Conservation (phyloP, 768 basidiomycete species). For the Suillus cothurnatus region DNA sequence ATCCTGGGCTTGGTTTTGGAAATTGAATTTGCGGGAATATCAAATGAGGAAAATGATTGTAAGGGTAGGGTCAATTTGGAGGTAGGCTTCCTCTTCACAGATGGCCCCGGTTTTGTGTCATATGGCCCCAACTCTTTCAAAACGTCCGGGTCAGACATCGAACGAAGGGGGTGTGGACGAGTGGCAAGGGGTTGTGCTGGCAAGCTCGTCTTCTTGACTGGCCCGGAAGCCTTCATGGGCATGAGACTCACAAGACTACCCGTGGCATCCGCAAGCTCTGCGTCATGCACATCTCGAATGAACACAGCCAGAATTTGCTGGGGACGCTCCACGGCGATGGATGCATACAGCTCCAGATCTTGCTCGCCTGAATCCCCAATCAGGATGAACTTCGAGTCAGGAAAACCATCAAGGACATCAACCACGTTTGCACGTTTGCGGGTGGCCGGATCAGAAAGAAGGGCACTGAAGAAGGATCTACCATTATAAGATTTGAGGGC, state of each 20-base stretch:
- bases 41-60: conserved; percentile 6
- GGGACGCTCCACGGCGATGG: conserved; percentile 69
- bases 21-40: conserved; percentile 23
- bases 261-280: conserved; percentile 61
- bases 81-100: background rate
- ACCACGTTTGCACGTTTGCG: conserved; percentile 81
- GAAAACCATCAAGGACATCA: conserved; percentile 78
- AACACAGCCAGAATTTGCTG: conserved; percentile 77
- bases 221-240: conserved; percentile 9
- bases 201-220: conserved; percentile 10
- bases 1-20: conserved; percentile 13
- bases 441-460: conserved; percentile 79
- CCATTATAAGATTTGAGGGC: conserved; percentile 86
- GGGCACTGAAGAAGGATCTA: conserved; percentile 78
- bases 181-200: background rate
- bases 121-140: background rate
- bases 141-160: conserved; percentile 6
- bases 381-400: conserved; percentile 74
- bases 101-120: background rate
- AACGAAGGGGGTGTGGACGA: conserved; percentile 6
- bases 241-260: conserved; percentile 35
- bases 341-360: conserved; percentile 88
- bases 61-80: background rate
- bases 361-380: conserved; percentile 95
- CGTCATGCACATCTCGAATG: conserved; percentile 70